A percentile compares a stretch with the other conserved stretches of the same genome.
These are phyloP conservation scores for Termitomyces sp. DNA, from an alignment of 768 basidiomycete species.

Conservation along the genomic window DNA sequence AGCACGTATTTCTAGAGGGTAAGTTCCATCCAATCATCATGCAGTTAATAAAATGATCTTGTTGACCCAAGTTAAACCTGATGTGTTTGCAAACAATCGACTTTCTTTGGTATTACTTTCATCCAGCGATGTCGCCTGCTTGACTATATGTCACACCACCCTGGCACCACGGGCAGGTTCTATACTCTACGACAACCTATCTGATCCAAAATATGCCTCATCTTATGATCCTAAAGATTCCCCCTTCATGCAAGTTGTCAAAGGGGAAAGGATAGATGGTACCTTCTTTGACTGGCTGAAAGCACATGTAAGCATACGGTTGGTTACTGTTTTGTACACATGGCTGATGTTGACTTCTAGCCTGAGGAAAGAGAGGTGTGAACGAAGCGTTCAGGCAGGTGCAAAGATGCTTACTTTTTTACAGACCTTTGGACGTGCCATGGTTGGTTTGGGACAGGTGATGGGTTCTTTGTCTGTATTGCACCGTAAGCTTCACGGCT, in stretches of 20 bases:
- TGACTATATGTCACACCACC: constrained; percentile 16
- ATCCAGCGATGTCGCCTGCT: constrained; percentile 18
- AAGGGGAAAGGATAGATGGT: constrained; percentile 6
- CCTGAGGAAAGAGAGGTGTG: constrained; percentile 5
- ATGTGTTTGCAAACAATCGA: constrained; percentile 38
- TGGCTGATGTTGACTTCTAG: background rate
- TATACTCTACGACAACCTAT: constrained; percentile 9
- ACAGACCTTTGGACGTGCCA: constrained; percentile 25
- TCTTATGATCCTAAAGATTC: constrained; percentile 13
- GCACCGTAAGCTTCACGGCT: constrained; percentile 15
- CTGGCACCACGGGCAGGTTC: constrained; percentile 1
- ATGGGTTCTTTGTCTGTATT: constrained; percentile 26
- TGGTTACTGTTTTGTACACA: background rate
- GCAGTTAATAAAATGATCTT: background rate
- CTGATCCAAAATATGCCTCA: constrained; percentile 11
- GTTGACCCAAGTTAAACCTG: constrained; percentile 21
- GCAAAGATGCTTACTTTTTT: background rate
- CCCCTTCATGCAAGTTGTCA: constrained; percentile 12
- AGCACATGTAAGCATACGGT: background rate
- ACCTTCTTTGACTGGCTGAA: constrained; percentile 4
- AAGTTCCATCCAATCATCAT: background rate
- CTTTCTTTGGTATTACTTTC: constrained; percentile 29
- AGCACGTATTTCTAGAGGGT: constrained; percentile 33
- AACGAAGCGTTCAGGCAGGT: background rate
- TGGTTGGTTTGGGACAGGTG: constrained; percentile 28